These are phyloP conservation scores for Fusarium subtropicale DNA, from an alignment of 2,329 filamentous ascomycete species.

Conservation along the genomic window DNA sequence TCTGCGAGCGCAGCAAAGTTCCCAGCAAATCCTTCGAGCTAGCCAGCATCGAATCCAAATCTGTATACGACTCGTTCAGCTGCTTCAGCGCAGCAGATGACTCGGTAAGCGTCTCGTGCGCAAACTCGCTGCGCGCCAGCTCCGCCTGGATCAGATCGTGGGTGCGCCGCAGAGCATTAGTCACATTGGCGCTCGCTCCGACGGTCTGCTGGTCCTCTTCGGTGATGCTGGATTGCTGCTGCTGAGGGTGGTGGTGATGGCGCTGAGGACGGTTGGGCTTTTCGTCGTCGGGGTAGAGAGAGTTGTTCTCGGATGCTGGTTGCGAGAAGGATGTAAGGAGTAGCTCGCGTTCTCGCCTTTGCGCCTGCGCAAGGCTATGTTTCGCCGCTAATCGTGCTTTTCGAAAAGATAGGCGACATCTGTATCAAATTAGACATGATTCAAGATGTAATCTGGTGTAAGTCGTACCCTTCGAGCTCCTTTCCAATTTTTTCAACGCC, in stretches of 20 bases:
- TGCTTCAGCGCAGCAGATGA: conserved; percentile 84
- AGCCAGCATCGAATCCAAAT: conserved; percentile 80
- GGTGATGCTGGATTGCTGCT: conserved; percentile 56
- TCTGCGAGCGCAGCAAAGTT: conserved; percentile 85
- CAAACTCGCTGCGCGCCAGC: conserved; percentile 87
- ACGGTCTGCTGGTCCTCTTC: conserved; percentile 79
- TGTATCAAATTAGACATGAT: conserved; percentile 45
- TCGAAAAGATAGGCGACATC: conserved; percentile 76
- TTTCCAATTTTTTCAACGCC: conserved; percentile 73
- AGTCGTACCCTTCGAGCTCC: conserved; percentile 75
- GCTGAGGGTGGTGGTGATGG: conserved; percentile 37
- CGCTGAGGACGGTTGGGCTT: conserved; percentile 41
- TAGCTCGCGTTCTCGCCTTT: conserved; percentile 79
- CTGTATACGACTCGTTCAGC: conserved; percentile 83
- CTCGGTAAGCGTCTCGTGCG: conserved; percentile 87
- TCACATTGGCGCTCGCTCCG: conserved; percentile 84
- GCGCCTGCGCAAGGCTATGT: conserved; percentile 77
- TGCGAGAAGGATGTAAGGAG: conserved; percentile 74
- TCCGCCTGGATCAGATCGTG: conserved; percentile 89
- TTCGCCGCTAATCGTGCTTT: conserved; percentile 85
- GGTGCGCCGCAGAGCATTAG: conserved; percentile 82
- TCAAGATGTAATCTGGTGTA: not conserved
- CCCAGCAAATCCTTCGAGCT: conserved; percentile 80
- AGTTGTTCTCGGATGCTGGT: conserved; percentile 52
- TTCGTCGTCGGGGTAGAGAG: conserved; percentile 46